A percentile compares a stretch with the other conserved stretches of the same genome.
These are phyloP conservation scores for Sugiyamaella japonica DNA, from an alignment of 1,139 yeast species.

Conservation along the genomic window DNA sequence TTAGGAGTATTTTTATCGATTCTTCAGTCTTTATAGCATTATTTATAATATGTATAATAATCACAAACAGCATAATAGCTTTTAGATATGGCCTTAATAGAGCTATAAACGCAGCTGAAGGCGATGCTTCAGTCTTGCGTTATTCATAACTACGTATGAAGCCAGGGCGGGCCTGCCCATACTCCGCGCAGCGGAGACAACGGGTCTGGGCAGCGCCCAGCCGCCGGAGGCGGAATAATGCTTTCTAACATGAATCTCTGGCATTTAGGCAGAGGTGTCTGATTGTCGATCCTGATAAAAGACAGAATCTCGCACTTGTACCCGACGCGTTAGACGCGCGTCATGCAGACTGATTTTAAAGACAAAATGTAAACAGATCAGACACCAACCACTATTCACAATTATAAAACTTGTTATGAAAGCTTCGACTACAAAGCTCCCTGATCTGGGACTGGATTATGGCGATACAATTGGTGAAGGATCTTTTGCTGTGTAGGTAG, in stretches of 20 bases:
- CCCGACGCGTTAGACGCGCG: slow-evolving; percentile 3
- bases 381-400: neutral
- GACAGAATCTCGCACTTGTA: neutral
- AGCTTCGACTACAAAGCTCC: slow-evolving; percentile 14
- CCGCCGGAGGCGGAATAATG: too few relatives aligned
- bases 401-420: slow-evolving; percentile 8
- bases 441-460: slow-evolving; percentile 29
- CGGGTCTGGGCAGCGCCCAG: too few relatives aligned
- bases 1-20: slow-evolving; percentile 12
- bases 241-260: too few relatives aligned
- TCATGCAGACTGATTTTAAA: neutral
- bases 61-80: neutral
- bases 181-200: too few relatives aligned
- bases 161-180: too few relatives aligned
- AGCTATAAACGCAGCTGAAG: too few relatives aligned
- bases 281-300: too few relatives aligned
- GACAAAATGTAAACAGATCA: neutral
- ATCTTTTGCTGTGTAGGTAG: slow-evolving; percentile 45
- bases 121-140: too few relatives aligned
- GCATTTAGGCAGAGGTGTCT: too few relatives aligned
- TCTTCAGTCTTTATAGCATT: slow-evolving; percentile 5
- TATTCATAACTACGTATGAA: too few relatives aligned
- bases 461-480: slow-evolving; percentile 51
- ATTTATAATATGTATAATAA: neutral
- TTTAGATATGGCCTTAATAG: too few relatives aligned